phyloP scores from a whole-genome alignment of 768 basidiomycete genomes.

The Tricholoma sp. region DNA sequence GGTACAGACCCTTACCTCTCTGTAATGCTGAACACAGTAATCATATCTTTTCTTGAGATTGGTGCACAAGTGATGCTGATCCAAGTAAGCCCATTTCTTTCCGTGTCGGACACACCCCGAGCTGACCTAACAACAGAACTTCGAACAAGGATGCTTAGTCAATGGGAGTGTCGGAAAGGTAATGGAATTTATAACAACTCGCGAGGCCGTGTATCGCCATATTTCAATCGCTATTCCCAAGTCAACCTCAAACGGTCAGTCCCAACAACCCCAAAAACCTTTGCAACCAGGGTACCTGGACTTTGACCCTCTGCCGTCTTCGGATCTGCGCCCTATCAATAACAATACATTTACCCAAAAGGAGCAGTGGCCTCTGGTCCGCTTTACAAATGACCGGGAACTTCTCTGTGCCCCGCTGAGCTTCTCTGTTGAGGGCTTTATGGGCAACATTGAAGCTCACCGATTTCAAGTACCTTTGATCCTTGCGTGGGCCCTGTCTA shows the following conservation, averaged over 20 bases:
- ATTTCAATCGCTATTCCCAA: constrained; percentile 28
- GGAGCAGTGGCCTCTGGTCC: constrained; percentile 54
- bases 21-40: neutral
- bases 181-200: constrained; percentile 39
- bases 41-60: constrained; percentile 30
- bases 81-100: constrained; percentile 33
- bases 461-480: constrained; percentile 52
- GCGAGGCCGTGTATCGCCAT: constrained; percentile 37
- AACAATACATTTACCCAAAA: constrained; percentile 19
- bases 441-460: constrained; percentile 51
- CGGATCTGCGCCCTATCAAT: constrained; percentile 12
- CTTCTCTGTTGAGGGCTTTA: constrained; percentile 53
- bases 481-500: constrained; percentile 72
- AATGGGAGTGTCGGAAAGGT: constrained; percentile 65
- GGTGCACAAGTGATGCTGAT: constrained; percentile 82
- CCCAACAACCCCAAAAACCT: too few species aligned
- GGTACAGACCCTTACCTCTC: constrained; percentile 17
- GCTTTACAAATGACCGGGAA: constrained; percentile 44
- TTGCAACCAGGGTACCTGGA: neutral
- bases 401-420: constrained; percentile 48
- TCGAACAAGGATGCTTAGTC: constrained; percentile 55
- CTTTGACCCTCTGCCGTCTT: neutral
- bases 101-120: neutral
- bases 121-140: constrained; percentile 37
- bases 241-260: neutral